Base-by-base conservation (phyloP, 116 monocot genomes). In the Zostera marina region DNA sequence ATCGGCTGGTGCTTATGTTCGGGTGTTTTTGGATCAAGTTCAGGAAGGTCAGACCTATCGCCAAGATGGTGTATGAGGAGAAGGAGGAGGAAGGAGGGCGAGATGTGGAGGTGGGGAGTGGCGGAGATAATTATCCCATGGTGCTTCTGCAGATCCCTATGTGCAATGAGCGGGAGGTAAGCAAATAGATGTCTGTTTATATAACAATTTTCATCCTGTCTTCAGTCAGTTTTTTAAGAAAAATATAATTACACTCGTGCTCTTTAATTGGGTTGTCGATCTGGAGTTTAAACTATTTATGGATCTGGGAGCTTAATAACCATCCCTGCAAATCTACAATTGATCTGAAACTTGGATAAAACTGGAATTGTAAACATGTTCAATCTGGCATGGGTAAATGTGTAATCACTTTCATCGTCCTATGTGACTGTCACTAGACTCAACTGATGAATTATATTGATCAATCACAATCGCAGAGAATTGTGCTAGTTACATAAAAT, bases 91-190 rank as follows among this genome's bases (percentile, higher is more conserved):
- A n/a, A 26, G 26, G 4, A 4, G 26, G 26, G 26, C 1, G 26
- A 26, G 81, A 74, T 59, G 22, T 68, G 68, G 81, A 77, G 62
- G 42, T 13, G 49, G 38, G 68, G 45, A 59, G 52, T 10, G 10
- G 11, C 1, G 70, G 24, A 38, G 63, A 72, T 23, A 64, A 81
- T 16, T 74, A 65, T 20, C 81, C 81, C 12, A 81, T 81, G 81
- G 81, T 81, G 40, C 48, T 81, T 60, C 15, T 81, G 47, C 81
- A 81, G 73, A 81, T 81, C 57, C 81, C 81, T 1, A 81, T 81
- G 81, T 81, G 81, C 70, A 81, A 81, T 23, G 81, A 81, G 68
- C 64, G 74, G 65, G 81, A 81, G 77, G 81, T 81, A 76, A 81
- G 77, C 19, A 61, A 41, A 74, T 70, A 54, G 67, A 57, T 62